These are phyloP conservation scores for Scheffersomyces spartinae DNA, from an alignment of 805 yeast genomes.

Conservation along the genomic window DNA sequence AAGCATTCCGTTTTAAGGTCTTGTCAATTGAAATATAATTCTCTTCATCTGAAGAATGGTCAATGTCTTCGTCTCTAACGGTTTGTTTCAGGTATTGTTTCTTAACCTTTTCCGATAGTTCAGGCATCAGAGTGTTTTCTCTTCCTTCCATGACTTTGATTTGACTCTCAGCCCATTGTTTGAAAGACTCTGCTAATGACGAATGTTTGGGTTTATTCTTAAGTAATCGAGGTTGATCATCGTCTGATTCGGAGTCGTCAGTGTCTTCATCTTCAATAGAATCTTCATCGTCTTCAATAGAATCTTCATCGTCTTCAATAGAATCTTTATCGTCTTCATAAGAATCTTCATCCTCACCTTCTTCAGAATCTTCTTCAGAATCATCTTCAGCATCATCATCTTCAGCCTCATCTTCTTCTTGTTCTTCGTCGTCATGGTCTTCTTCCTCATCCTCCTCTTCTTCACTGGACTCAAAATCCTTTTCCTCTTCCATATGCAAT, in stretches of 20 bases:
- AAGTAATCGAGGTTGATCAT: slow-evolving; percentile 20
- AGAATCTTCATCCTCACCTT: slow-evolving; percentile 17
- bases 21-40: slow-evolving; percentile 48
- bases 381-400: slow-evolving; percentile 5
- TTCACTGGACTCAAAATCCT: slow-evolving; percentile 39
- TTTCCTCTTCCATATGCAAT: slow-evolving; percentile 42
- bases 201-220: slow-evolving; percentile 34
- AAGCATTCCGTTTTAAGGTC: slow-evolving; percentile 43
- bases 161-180: slow-evolving; percentile 79
- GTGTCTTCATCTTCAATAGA: slow-evolving; percentile 16
- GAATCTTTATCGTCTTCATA: slow-evolving; percentile 18
- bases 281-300: slow-evolving; percentile 15
- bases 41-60: slow-evolving; percentile 56
- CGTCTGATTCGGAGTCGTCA: too few relatives aligned
- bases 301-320: slow-evolving; percentile 20
- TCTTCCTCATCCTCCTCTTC: slow-evolving; percentile 16
- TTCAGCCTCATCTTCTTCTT: slow-evolving; percentile 8
- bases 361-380: slow-evolving; percentile 16
- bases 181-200: slow-evolving; percentile 53
- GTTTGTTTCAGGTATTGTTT: slow-evolving; percentile 33
- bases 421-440: slow-evolving; percentile 11
- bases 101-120: slow-evolving; percentile 37
- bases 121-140: slow-evolving; percentile 34
- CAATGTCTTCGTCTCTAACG: slow-evolving; percentile 60
- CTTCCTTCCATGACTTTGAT: slow-evolving; percentile 55